A percentile compares a stretch with the other conserved stretches of the same genome.
Evolutionary conservation across 768 basidiomycete species (phyloP).

Genomic region (Cubamyces sp.): DNA sequence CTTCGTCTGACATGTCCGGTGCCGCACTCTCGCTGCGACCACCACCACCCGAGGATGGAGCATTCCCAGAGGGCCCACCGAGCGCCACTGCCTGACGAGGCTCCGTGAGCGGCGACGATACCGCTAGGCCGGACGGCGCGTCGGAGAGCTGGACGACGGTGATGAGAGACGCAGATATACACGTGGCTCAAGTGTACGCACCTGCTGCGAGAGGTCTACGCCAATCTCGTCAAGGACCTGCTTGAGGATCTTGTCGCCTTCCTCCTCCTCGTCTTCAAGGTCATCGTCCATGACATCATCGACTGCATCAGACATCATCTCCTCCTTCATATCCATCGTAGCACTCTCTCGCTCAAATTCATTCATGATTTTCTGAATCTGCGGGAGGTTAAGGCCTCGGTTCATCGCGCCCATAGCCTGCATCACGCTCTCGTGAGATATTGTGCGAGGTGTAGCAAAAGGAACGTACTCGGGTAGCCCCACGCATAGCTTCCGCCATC

Average conservation of each 20-base stretch:
- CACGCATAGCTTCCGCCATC: slow-evolving; percentile 99
- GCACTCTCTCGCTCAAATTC: slow-evolving; percentile 98
- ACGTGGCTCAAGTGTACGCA: slow-evolving; percentile 36
- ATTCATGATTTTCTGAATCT: slow-evolving; percentile 95
- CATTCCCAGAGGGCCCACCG: slow-evolving; percentile 62
- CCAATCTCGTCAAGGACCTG: slow-evolving; percentile 98
- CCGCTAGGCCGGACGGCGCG: slow-evolving; percentile 74
- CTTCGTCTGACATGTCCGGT: slow-evolving; percentile 71
- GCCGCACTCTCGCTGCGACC: slow-evolving; percentile 44
- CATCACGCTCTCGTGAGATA: slow-evolving; percentile 4
- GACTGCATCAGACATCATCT: slow-evolving; percentile 99
- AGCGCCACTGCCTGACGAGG: slow-evolving; percentile 83
- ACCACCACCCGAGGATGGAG: slow-evolving; percentile 40
- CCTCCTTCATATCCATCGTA: slow-evolving; percentile 99
- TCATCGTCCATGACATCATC: slow-evolving; percentile 94
- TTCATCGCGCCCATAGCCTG: slow-evolving; percentile 99
- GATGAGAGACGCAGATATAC: background rate
- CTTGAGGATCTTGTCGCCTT: slow-evolving; percentile 93
- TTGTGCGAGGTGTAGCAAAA: background rate
- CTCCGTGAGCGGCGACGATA: slow-evolving; percentile 60
- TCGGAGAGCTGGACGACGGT: slow-evolving; percentile 67
- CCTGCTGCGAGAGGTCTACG: slow-evolving; percentile 86
- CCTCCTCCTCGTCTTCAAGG: slow-evolving; percentile 91
- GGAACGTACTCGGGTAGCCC: slow-evolving; percentile 84
- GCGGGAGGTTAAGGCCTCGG: slow-evolving; percentile 90